Conservation (phyloP, 73 alveolate species). For the Paramecium octaurelia region DNA sequence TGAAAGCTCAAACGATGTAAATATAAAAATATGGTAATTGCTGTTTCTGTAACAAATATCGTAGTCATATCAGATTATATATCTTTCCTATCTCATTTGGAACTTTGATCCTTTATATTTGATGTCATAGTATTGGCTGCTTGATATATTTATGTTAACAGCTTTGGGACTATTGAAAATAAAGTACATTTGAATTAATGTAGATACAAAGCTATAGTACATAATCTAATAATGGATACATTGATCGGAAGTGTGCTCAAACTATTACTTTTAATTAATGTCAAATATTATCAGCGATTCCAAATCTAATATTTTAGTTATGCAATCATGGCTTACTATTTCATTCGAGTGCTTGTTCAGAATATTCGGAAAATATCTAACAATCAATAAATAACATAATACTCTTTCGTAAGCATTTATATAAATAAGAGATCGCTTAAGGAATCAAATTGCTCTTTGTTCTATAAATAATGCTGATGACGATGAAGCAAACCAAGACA, state of each 20-base stretch:
- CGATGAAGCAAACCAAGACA: not conserved
- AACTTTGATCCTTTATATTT: not conserved
- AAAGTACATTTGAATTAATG: not conserved
- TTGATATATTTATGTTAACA: not conserved
- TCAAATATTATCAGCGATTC: not conserved
- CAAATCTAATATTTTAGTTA: not conserved
- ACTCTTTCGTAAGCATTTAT: not conserved
- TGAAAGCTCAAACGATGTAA: not conserved
- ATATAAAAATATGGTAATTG: not conserved
- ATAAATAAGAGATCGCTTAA: not conserved
- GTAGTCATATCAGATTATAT: not conserved
- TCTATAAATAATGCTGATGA: not conserved
- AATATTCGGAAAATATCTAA: not conserved
- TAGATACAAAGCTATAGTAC: not conserved
- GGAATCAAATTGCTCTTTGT: slow-evolving; percentile 18
- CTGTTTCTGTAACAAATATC: not conserved
- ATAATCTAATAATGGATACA: slow-evolving; percentile 10
- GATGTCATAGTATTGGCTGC: not conserved
- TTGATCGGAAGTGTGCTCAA: not conserved
- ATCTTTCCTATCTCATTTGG: not conserved
- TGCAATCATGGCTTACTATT: not conserved
- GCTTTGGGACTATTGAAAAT: not conserved
- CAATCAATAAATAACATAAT: not conserved
- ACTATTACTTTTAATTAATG: not conserved
- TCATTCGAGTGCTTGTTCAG: not conserved